A percentile compares a stretch with the other conserved stretches of the same genome.
phyloP scores from a whole-genome alignment of 768 basidiomycete genomes.

The Pulveroboletus sp. region DNA sequence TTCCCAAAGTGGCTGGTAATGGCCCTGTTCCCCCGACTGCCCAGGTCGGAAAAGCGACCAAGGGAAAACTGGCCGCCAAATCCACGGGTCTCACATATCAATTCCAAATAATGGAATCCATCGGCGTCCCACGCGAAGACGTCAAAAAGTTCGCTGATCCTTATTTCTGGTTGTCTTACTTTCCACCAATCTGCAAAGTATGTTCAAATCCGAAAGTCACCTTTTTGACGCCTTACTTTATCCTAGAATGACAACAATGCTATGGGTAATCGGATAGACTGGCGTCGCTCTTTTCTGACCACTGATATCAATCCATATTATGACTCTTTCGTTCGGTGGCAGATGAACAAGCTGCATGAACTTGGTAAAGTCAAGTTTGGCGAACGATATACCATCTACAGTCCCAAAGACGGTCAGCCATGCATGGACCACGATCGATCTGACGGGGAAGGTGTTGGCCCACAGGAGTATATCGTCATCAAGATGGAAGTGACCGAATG shows the following conservation, averaged over 20 bases:
- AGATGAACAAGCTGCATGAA: slow-evolving; percentile 85
- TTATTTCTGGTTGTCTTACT: slow-evolving; percentile 87
- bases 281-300: slow-evolving; percentile 92
- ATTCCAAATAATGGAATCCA: slow-evolving; percentile 98
- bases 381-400: slow-evolving; percentile 97
- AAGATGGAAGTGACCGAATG: slow-evolving; percentile 93
- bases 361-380: slow-evolving; percentile 97
- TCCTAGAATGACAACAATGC: slow-evolving; percentile 65
- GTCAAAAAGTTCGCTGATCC: slow-evolving; percentile 98
- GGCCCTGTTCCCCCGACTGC: slow-evolving; percentile 39
- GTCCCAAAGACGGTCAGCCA: slow-evolving; percentile 96
- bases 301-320: slow-evolving; percentile 97
- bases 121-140: slow-evolving; percentile 80
- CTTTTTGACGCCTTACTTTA: neutral
- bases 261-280: slow-evolving; percentile 95
- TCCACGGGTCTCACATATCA: slow-evolving; percentile 92
- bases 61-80: slow-evolving; percentile 92
- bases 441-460: slow-evolving; percentile 91
- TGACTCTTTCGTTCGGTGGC: slow-evolving; percentile 96
- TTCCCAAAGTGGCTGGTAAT: slow-evolving; percentile 37
- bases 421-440: slow-evolving; percentile 99
- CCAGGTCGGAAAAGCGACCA: slow-evolving; percentile 80
- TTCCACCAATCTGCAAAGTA: slow-evolving; percentile 92
- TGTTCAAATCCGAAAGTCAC: slow-evolving; percentile 21
- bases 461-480: slow-evolving; percentile 91